Evolutionary conservation across 2,329 filamentous ascomycete species (phyloP).

Genomic region (Fusarium devonianum): DNA sequence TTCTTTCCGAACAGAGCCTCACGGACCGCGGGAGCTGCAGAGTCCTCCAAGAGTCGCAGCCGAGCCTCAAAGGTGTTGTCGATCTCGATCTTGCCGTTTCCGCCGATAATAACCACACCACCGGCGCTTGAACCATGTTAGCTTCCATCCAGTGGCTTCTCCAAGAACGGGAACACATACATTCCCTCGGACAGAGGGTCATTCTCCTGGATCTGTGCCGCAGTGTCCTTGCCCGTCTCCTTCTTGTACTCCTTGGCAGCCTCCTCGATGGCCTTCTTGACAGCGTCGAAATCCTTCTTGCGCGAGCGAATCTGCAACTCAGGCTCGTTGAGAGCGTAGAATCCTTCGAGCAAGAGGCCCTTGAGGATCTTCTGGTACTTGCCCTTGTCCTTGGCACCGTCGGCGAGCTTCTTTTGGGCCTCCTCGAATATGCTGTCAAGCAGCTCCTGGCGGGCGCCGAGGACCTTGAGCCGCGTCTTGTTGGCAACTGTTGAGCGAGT

Average conservation of each 20-base stretch:
- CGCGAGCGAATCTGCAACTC: constrained; percentile 77
- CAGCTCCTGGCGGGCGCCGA: constrained; percentile 86
- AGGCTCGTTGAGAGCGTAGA: constrained; percentile 86
- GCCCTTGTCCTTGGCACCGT: constrained; percentile 69
- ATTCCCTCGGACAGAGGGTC: constrained; percentile 80
- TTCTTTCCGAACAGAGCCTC: constrained; percentile 93
- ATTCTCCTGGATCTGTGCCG: constrained; percentile 77
- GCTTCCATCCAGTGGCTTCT: constrained; percentile 1
- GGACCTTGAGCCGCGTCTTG: constrained; percentile 90
- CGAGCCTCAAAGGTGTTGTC: constrained; percentile 98
- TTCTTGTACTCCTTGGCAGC: constrained; percentile 87
- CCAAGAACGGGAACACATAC: constrained; percentile 63
- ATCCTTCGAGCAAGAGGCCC: constrained; percentile 84
- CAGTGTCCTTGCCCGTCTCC: constrained; percentile 72
- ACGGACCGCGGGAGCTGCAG: constrained; percentile 83
- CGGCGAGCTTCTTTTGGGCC: constrained; percentile 73
- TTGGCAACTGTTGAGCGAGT: constrained; percentile 95
- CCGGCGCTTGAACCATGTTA: constrained; percentile 69
- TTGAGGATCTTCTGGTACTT: constrained; percentile 81
- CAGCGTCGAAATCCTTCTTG: constrained; percentile 77
- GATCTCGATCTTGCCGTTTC: constrained; percentile 93
- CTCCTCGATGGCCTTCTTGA: constrained; percentile 79
- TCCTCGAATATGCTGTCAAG: constrained; percentile 89
- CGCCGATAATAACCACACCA: constrained; percentile 81
- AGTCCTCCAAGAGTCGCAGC: constrained; percentile 82